Evolutionary conservation across 1,284 basidiomycete genomes (phyloP), one percentile per base, ranked within the genome.

Genomic region (Boletus mariae): DNA sequence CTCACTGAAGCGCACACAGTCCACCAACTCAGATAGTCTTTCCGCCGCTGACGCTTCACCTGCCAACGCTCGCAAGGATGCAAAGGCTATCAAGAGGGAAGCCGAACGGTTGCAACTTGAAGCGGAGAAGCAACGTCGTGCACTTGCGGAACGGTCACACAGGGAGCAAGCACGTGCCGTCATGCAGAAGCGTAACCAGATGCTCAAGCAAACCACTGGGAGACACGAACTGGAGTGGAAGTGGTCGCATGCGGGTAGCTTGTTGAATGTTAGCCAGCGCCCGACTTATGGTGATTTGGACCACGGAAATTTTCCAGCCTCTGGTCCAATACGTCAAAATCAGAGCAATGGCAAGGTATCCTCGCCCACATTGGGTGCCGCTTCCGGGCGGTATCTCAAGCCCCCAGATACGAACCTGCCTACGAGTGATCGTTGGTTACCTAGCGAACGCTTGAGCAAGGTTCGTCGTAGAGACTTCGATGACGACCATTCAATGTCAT

Each of bases 111-210:
- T 90, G 49, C 86, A 88, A 35, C 84, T 84, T 54, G 93, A 98
- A 70, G 89, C 91, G 26, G 93, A 96, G 75, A 86, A 88, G 68
- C 88, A 92, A 57, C 87, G 88, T 58, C 90, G 94, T 56, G 84
- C 87, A 54, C 81, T 91, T 45, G 85, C 83, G 29, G 83, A 88
- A 69, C 84, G 85, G 67, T 82, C 73, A 64, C 82, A 85, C 61
- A 80, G 76, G 62, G 95, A 98, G 63, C 88, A 96, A 63, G 93
- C 96, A 6, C 83, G 96, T 49, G 94, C 94, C 37, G 96, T 98
- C 69, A 90, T 98, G 85, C 85, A 88, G 68, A 98, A 98, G 76
- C 90, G 93, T 65, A 85, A 82, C 54, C 82, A 85, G 60, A 77
- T 92, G 65, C 74, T 85, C 62, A 82, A 82, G 62, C 80, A 84